Evolutionary conservation across 164 flowering plant species (phyloP).

Genomic region (Chimonanthus salicifolius): DNA sequence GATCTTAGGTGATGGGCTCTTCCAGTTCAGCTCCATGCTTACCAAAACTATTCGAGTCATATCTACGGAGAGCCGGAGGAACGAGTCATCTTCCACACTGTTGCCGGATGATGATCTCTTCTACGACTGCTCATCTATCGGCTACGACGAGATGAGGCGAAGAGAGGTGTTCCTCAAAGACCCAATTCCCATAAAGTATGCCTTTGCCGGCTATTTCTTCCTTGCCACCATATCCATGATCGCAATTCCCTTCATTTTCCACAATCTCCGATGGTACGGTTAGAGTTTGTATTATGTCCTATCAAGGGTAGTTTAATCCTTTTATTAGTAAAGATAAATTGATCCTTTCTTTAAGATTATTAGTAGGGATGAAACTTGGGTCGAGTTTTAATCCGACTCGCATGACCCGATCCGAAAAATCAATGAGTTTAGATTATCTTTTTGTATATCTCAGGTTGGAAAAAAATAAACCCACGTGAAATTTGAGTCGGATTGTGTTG

Average conservation of each 20-base stretch:
- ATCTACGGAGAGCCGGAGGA: not conserved
- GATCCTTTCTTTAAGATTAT: too few relatives aligned
- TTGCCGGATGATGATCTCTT: not conserved
- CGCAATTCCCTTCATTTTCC: constrained; percentile 26
- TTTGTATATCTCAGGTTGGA: too few relatives aligned
- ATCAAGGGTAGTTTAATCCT: too few relatives aligned
- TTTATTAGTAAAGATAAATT: too few relatives aligned
- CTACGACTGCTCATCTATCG: not conserved
- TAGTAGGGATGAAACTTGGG: too few relatives aligned
- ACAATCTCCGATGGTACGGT: constrained; percentile 23
- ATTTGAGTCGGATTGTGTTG: too few relatives aligned
- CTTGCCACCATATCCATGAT: constrained; percentile 21
- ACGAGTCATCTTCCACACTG: constrained; percentile 5
- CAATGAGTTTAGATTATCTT: too few relatives aligned
- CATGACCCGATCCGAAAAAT: too few relatives aligned
- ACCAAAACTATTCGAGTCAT: constrained; percentile 5
- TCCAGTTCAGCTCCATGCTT: constrained; percentile 16
- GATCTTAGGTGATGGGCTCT: constrained; percentile 36
- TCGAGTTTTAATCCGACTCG: too few relatives aligned
- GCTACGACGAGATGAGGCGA: constrained; percentile 28
- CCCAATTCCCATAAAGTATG: constrained; percentile 22
- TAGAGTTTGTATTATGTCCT: too few relatives aligned
- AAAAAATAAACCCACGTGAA: too few relatives aligned
- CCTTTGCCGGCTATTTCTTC: constrained; percentile 16
- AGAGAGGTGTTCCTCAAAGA: constrained; percentile 25